phyloP scores from a whole-genome alignment of 1,284 basidiomycete species.

The Boletus hoseneyae region DNA sequence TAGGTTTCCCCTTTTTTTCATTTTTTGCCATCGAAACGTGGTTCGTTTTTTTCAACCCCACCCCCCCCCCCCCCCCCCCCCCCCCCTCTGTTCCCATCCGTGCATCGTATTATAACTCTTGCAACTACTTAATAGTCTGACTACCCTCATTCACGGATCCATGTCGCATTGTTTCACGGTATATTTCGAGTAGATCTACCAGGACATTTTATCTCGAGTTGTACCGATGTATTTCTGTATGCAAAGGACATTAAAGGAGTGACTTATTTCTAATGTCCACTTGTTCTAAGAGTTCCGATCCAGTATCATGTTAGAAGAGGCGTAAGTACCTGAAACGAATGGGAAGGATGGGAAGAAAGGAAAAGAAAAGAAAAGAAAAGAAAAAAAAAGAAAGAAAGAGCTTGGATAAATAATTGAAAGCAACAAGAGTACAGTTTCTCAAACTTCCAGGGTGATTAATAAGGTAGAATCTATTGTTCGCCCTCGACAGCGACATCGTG shows the following conservation, averaged over 20 bases:
- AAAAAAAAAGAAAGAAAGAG: neutral
- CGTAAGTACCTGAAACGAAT: slow-evolving; percentile 7
- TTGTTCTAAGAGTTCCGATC: neutral
- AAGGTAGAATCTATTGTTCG: slow-evolving; percentile 29
- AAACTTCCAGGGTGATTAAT: slow-evolving; percentile 8
- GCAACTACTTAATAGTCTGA: slow-evolving; percentile 23
- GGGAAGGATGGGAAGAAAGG: neutral
- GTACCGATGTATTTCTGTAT: slow-evolving; percentile 36
- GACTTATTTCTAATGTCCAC: slow-evolving; percentile 32
- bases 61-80: neutral
- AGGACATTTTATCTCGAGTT: slow-evolving; percentile 31
- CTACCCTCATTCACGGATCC: slow-evolving; percentile 33
- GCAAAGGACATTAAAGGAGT: slow-evolving; percentile 35
- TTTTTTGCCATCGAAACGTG: slow-evolving; percentile 17
- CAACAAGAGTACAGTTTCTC: slow-evolving; percentile 12
- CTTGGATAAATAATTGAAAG: slow-evolving; percentile 8
- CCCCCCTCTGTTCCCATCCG: slow-evolving; percentile 4
- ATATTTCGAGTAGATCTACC: slow-evolving; percentile 37
- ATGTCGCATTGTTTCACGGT: slow-evolving; percentile 34
- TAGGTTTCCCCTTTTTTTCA: slow-evolving; percentile 11
- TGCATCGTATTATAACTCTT: slow-evolving; percentile 29
- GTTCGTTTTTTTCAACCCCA: slow-evolving; percentile 14
- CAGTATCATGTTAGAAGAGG: slow-evolving; percentile 2
- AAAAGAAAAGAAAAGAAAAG: neutral
- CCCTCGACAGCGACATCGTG: slow-evolving; percentile 70